Conservation (phyloP, 169 alveolate species). For the Plasmodium inui region DNA sequence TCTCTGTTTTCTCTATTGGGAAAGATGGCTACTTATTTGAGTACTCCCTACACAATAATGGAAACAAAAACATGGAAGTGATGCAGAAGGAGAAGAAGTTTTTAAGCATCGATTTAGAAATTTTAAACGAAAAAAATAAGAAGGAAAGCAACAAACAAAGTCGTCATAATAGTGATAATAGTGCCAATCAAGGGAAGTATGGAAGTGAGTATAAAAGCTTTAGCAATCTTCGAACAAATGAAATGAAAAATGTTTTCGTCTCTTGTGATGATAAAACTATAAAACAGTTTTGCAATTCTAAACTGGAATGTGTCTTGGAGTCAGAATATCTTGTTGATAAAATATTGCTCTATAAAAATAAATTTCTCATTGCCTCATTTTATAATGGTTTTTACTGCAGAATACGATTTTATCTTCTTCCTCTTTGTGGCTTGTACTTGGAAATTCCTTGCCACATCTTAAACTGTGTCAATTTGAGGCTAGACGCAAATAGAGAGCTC, state of each 20-base stretch:
- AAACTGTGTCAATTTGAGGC: conserved; percentile 56
- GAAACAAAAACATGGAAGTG: conserved; percentile 59
- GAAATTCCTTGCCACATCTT: conserved; percentile 73
- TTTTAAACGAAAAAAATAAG: conserved; percentile 9
- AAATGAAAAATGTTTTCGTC: conserved; percentile 42
- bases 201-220: conserved; percentile 53
- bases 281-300: conserved; percentile 58
- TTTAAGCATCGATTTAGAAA: conserved; percentile 62
- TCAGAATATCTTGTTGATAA: conserved; percentile 44
- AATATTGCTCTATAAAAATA: conserved; percentile 64
- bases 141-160: background rate
- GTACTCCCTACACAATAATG: conserved; percentile 68
- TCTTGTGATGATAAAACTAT: conserved; percentile 74
- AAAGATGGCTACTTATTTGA: conserved; percentile 72
- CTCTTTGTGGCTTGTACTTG: conserved; percentile 55
- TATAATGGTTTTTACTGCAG: conserved; percentile 66
- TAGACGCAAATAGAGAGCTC: conserved; percentile 32
- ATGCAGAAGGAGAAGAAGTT: conserved; percentile 72
- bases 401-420: conserved; percentile 54
- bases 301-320: conserved; percentile 55
- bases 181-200: conserved; percentile 14
- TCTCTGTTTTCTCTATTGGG: conserved; percentile 60
- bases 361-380: conserved; percentile 48
- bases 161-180: conserved; percentile 4
- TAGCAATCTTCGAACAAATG: conserved; percentile 15